Base-by-base conservation (phyloP, 1,284 basidiomycete species). In the Volvariella surrecta region DNA sequence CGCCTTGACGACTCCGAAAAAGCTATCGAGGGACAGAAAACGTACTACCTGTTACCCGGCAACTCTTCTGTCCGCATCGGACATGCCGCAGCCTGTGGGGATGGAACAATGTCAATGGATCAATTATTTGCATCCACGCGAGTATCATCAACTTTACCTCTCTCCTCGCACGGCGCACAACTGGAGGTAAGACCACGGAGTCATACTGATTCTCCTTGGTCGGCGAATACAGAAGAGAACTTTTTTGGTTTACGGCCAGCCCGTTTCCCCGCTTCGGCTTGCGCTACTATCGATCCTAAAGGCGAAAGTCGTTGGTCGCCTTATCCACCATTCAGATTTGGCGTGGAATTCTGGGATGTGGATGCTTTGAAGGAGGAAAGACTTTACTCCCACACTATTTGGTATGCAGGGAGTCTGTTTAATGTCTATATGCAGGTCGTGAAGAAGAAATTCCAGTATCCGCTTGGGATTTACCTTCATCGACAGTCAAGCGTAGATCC, bases 381-480 rank as follows among this genome's bases (percentile, higher is more conserved):
- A 50, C 69, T 86, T 43, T 73, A 86, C 53, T 85, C 79, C 3
- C 79, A 80, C 42, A 88, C 83, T 2, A 68, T 90, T 30, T 89
- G 85, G 79, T 83, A 85, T 54, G 83, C 79, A 3, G 86, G 86
- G 31, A 89, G 76, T 54, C 60, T 85, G 52, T 89, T 79, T 64
- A 91, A 92, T 51, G 79, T 92, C 3, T 96, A 95, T 56, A 81
- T 94, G 30, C 91, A 95, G 57, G 76, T 90, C 40, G 51, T 71
- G 22, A 58, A 60, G 47, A 70, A 69, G 61, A 69, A 75, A 60
- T 69, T 76, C 3, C 62, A 68, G 54, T 53, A 77, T 1, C 91
- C 96, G 58, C 71, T 96, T 0, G 92, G 93, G 1, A 80, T 96
- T 40, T 97, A 96, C 55, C 71, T 97, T 2, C 90, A 94, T 57